Evolutionary conservation across 1,139 yeast genomes (phyloP).

Genomic region (Scheffersomyces segobiensis): DNA sequence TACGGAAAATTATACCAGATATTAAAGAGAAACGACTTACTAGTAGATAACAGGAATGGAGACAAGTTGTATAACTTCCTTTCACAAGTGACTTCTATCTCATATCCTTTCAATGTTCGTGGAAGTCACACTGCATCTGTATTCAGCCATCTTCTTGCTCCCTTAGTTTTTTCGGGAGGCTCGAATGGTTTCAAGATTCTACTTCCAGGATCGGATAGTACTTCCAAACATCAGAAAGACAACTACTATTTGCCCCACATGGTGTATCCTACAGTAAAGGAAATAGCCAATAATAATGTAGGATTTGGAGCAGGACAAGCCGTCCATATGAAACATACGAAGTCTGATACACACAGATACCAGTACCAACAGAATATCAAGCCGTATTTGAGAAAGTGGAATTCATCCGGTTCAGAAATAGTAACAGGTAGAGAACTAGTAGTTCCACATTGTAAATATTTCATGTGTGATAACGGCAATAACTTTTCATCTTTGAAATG

Average conservation of each 20-base stretch:
- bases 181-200: conserved; percentile 15
- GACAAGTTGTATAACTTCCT: conserved; percentile 32
- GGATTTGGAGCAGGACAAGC: conserved; percentile 57
- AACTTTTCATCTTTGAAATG: conserved; percentile 54
- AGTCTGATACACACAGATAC: conserved; percentile 18
- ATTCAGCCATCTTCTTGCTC: conserved; percentile 58
- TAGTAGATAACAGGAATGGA: conserved; percentile 18
- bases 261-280: conserved; percentile 56
- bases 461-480: conserved; percentile 47
- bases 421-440: conserved; percentile 34
- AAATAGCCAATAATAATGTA: conserved; percentile 42
- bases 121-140: conserved; percentile 41
- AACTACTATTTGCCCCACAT: conserved; percentile 46
- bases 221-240: conserved; percentile 23
- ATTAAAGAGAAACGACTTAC: conserved; percentile 32
- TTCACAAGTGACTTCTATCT: conserved; percentile 62
- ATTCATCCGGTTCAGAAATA: conserved; percentile 8
- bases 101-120: conserved; percentile 47
- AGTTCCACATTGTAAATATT: conserved; percentile 43
- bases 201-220: conserved; percentile 29
- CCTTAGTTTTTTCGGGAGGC: conserved; percentile 29
- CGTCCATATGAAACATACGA: conserved; percentile 48
- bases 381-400: conserved; percentile 40
- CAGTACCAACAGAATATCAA: conserved; percentile 35
- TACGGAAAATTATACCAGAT: conserved; percentile 50